These are phyloP conservation scores for Draba incana DNA, from an alignment of 345 rosid species.

Conservation along the genomic window DNA sequence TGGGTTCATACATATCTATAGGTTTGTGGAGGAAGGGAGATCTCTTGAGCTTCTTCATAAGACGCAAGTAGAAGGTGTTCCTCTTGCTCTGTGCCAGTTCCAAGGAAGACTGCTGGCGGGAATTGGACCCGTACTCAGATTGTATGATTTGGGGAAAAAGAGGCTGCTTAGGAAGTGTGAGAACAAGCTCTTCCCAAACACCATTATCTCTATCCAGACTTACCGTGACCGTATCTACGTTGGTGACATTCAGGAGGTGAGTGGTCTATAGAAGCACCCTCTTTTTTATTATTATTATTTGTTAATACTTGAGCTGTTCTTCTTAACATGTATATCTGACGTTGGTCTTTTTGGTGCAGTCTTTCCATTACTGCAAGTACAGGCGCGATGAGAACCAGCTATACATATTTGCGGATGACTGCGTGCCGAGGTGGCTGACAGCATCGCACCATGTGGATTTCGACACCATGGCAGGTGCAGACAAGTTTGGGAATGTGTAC, in stretches of 20 bases:
- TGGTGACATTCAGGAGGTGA: constrained; percentile 96
- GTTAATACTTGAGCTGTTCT: background rate
- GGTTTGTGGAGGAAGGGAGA: constrained; percentile 90
- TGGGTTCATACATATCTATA: constrained; percentile 88
- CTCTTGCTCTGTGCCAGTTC: constrained; percentile 88
- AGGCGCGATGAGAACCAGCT: constrained; percentile 97
- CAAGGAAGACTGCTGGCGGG: constrained; percentile 97
- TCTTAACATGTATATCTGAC: constrained; percentile 6
- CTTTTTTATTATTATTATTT: background rate
- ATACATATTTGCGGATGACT: constrained; percentile 93
- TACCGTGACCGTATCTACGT: constrained; percentile 95
- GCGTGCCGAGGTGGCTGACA: constrained; percentile 97
- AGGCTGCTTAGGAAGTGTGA: constrained; percentile 94
- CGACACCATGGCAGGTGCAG: constrained; percentile 96
- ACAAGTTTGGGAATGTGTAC: constrained; percentile 91
- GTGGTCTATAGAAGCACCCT: constrained; percentile 5
- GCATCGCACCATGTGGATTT: constrained; percentile 88
- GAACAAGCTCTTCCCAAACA: constrained; percentile 91
- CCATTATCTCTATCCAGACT: constrained; percentile 73
- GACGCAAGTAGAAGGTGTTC: constrained; percentile 95
- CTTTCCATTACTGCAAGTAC: constrained; percentile 98
- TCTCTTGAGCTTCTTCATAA: constrained; percentile 89
- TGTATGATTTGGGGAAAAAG: constrained; percentile 92
- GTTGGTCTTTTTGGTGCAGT: constrained; percentile 52
- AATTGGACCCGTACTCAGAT: constrained; percentile 82